Evolutionary conservation across 805 yeast genomes (phyloP), one percentile per base, ranked within the genome.

Genomic region (Metschnikowia koreensis): DNA sequence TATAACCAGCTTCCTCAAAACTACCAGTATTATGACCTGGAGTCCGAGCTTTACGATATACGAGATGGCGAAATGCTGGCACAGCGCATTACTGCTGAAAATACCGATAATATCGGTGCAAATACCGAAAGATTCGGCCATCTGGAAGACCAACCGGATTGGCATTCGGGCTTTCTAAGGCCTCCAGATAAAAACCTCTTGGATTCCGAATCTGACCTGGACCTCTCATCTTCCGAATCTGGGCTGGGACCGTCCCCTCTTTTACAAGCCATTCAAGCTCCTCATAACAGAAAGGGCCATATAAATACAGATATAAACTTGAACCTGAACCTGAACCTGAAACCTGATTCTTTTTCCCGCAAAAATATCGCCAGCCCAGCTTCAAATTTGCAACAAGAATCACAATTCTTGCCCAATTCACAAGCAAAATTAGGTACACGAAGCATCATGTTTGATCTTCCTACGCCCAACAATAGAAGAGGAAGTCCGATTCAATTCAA

Each of bases 1-100:
- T 75, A 75, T 58, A 74, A 69, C 55, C 76, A 70, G 53, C 59
- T 71, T 13, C 66, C 70, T 27, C 76, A 73, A 31, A 71, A 69
- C 52, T 69, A 68, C 57, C 73, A 67, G 43, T 73, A 65, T 62
- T 71, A 71, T 47, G 76, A 71, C 53, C 69, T 70, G 29, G 75
- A 70, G 38, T 47, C 44, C 33, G 56, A 51, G 38, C 49, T 53
- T 12, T 55, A 47, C 31, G 47, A 47, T 15, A 50, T 50, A 7
- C 17, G 37, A 7, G 29, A 26, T 15, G 49, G 51, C 34, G 52
- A 50, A n/a, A 5, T 50, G 6, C 52, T 36, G 46, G 42, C 38
- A 9, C 31, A 36, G 1, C 28, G 33, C 26, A 6, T 10, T 11
- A 22, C 3, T 26, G 22, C 41, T 2, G 42, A 16, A 8, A 15